phyloP scores from a whole-genome alignment of 1,284 basidiomycete genomes.

The Sanghuangporus sanghuang region DNA sequence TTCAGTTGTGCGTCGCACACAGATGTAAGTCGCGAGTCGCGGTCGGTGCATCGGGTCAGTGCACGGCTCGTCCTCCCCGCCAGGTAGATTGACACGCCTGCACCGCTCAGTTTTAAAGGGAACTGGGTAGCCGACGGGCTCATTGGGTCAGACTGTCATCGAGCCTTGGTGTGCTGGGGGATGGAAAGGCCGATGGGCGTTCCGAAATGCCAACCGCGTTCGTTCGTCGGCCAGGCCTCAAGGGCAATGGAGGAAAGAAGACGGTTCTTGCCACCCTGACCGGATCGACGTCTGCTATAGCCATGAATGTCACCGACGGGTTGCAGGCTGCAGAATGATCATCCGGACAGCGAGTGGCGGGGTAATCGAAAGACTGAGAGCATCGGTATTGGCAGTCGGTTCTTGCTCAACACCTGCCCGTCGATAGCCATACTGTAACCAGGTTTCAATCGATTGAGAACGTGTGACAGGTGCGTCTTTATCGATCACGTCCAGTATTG shows the following conservation, averaged over 20 bases:
- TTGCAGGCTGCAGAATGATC: not conserved
- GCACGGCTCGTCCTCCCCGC: not conserved
- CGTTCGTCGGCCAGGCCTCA: not conserved
- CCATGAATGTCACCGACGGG: not conserved
- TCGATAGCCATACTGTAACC: not conserved
- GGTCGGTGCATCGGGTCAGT: not conserved
- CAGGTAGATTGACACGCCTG: not conserved
- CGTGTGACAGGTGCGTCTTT: no score
- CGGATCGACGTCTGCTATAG: not conserved
- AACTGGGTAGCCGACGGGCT: not conserved
- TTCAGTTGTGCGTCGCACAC: not conserved
- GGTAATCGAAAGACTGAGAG: not conserved
- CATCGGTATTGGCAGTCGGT: not conserved
- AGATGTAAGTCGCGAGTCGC: not conserved
- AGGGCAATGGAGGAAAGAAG: not conserved
- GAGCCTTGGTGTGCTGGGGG: not conserved
- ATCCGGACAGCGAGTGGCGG: not conserved
- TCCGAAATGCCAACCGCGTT: not conserved
- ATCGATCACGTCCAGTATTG: no score
- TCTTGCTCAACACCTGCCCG: not conserved
- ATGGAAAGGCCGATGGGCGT: not conserved
- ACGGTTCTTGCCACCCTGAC: not conserved
- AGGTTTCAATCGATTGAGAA: no score
- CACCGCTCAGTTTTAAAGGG: not conserved
- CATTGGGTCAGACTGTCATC: not conserved